Evolutionary conservation across 805 yeast species (phyloP), one percentile per base, ranked within the genome.

Genomic region (Pichia sporocuriosa): DNA sequence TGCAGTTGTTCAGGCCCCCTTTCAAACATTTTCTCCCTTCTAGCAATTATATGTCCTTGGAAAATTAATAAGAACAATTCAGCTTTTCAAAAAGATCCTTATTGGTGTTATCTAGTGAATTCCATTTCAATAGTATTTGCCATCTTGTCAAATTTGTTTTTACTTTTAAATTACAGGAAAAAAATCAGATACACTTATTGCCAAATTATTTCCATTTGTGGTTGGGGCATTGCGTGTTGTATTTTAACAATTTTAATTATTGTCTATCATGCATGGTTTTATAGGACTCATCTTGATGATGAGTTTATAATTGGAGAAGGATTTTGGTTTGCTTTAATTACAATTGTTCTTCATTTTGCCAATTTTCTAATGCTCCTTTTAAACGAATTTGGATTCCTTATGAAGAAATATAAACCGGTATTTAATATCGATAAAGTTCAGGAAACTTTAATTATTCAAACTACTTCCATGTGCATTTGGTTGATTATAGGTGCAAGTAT

Each of bases 1-100:
- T 79, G 89, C 1, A 87, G 90, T 5, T 83, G 90, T 50, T 53
- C 80, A 28, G 94, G 93, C 0, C 95, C 95, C 0, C 52, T 86
- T 22, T 79, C 90, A 6, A 84, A 84, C 51, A 72, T 84, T 69
- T 70, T 79, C 32, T 81, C 90, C 0, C 66, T 84, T 5, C 78
- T 83, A 2, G 85, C 89, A 6, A 68, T 84, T 13, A 77, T 79
- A 0, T 80, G 82, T 43, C 68, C 71, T 36, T 86, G 96, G 96
- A 55, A 49, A 3, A 24, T 39, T 4, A 48, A 47, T 4, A 46
- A 52, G n/a, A n/a, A 12, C 3, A 29, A 37, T 13, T 27, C 33
- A 3, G 20, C 25, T 2, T 27, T 31, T 37, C 25, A 23, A 20
- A 17, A 22, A 13, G 53, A 49, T 41, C 46, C 46, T 4, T 34